These are phyloP conservation scores for Sonneratia alba DNA, from an alignment of 345 rosid species.

Conservation along the genomic window DNA sequence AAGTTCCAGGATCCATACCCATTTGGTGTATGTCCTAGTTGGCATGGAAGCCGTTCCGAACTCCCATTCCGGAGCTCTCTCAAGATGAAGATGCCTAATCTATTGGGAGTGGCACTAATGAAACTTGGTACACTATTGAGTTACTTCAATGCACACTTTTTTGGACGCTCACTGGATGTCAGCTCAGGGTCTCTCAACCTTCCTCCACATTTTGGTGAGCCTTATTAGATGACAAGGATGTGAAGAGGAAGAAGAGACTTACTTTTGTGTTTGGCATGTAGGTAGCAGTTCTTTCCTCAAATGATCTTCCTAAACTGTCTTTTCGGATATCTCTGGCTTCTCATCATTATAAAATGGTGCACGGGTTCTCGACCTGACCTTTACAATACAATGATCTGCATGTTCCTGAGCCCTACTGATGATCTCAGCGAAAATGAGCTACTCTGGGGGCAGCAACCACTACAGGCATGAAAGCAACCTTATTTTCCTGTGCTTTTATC, in stretches of 20 bases:
- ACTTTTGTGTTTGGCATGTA: slow-evolving; percentile 23
- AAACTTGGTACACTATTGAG: slow-evolving; percentile 75
- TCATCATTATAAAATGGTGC: slow-evolving; percentile 92
- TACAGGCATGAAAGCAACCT: slow-evolving; percentile 45
- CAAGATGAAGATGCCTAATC: slow-evolving; percentile 96
- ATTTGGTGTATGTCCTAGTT: slow-evolving; percentile 95
- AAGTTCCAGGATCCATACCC: slow-evolving; percentile 81
- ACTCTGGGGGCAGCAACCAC: slow-evolving; percentile 90
- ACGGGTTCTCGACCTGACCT: slow-evolving; percentile 96
- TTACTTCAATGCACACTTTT: slow-evolving; percentile 85
- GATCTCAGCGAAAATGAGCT: slow-evolving; percentile 80
- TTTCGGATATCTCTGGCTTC: slow-evolving; percentile 91
- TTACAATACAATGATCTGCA: slow-evolving; percentile 96
- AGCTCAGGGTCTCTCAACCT: slow-evolving; percentile 26
- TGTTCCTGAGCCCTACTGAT: slow-evolving; percentile 93
- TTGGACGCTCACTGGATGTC: slow-evolving; percentile 60
- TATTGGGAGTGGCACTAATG: slow-evolving; percentile 90
- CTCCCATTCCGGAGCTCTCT: slow-evolving; percentile 88
- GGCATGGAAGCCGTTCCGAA: slow-evolving; percentile 98
- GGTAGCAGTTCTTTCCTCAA: slow-evolving; percentile 98
- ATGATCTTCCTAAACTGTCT: slow-evolving; percentile 87
- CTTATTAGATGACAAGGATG: background rate
- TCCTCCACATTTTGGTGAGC: background rate
- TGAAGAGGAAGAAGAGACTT: slow-evolving; percentile 1
- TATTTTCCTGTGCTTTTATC: background rate